A percentile compares a stretch with the other conserved stretches of the same genome.
Conservation (phyloP, 495 filamentous ascomycete genomes). For the Podospora comata region DNA sequence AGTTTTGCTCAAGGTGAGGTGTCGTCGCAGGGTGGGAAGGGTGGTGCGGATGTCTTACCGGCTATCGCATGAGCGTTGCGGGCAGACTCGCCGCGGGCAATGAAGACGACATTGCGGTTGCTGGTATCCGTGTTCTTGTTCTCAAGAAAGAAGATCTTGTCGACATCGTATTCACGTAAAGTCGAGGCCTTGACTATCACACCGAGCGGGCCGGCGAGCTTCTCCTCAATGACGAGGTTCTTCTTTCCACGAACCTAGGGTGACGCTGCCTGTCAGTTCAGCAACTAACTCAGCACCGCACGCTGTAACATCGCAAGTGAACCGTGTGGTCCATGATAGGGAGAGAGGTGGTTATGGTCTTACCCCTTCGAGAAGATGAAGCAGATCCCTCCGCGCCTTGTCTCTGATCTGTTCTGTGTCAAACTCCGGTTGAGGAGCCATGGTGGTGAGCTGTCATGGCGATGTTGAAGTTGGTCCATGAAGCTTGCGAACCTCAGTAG, state of each 20-base stretch:
- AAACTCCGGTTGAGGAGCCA: constrained; percentile 69
- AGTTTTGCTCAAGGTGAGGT: not conserved
- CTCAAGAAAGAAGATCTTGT: constrained; percentile 92
- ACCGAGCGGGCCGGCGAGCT: constrained; percentile 82
- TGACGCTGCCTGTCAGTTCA: constrained; percentile 32
- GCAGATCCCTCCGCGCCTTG: constrained; percentile 77
- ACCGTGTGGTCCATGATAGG: not conserved
- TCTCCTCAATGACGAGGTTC: constrained; percentile 89
- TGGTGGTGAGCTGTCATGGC: constrained; percentile 49
- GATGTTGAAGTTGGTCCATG: constrained; percentile 22
- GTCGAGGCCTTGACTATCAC: constrained; percentile 90
- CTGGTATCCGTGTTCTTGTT: constrained; percentile 88
- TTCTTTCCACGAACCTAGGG: constrained; percentile 93
- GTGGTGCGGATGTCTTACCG: constrained; percentile 56
- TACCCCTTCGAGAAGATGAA: constrained; percentile 87
- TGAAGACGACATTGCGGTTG: constrained; percentile 93
- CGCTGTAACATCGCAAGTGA: not conserved
- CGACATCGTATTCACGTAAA: constrained; percentile 84
- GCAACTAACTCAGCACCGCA: constrained; percentile 7
- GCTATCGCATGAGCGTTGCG: constrained; percentile 78
- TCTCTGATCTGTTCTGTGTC: constrained; percentile 78
- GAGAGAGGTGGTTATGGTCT: constrained; percentile 43
- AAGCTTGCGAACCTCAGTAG: not conserved
- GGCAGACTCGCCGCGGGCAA: constrained; percentile 83
- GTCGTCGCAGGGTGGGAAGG: not conserved